Evolutionary conservation across 2,329 filamentous ascomycete species (phyloP).

Genomic region (Ophiostoma angusticollis): DNA sequence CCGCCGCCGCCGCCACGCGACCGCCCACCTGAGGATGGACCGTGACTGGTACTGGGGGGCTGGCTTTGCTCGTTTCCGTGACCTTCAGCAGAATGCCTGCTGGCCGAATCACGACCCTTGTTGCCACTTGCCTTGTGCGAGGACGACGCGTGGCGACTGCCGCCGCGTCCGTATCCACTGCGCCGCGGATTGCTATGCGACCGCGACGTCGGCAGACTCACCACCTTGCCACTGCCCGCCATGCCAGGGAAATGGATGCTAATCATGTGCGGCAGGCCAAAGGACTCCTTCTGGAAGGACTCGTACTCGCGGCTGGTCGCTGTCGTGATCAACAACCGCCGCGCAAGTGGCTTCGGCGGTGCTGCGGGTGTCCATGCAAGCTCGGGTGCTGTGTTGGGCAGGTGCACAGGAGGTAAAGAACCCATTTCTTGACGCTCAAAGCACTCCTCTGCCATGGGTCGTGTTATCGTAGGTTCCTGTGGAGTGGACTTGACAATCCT

Average conservation of each 20-base stretch:
- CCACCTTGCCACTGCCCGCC: slow-evolving; percentile 22
- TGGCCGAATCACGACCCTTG: slow-evolving; percentile 8
- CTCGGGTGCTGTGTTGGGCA: slow-evolving; percentile 51
- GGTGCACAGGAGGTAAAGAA: slow-evolving; percentile 55
- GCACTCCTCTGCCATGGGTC: slow-evolving; percentile 63
- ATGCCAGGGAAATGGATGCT: slow-evolving; percentile 35
- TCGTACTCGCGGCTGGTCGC: slow-evolving; percentile 24
- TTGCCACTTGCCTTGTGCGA: slow-evolving; percentile 2
- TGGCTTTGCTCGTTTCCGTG: slow-evolving; percentile 8
- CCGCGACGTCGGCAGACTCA: slow-evolving; percentile 20
- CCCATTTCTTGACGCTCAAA: slow-evolving; percentile 74
- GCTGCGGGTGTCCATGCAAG: slow-evolving; percentile 49
- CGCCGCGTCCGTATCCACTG: slow-evolving; percentile 7
- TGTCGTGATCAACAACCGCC: slow-evolving; percentile 34
- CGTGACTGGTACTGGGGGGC: background rate
- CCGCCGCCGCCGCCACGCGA: slow-evolving; percentile 6
- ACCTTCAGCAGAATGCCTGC: slow-evolving; percentile 9
- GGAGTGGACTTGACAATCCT: slow-evolving; percentile 30
- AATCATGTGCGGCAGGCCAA: slow-evolving; percentile 26
- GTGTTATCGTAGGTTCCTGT: slow-evolving; percentile 39
- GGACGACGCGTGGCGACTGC: slow-evolving; percentile 7
- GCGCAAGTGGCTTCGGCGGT: slow-evolving; percentile 41
- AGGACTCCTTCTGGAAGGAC: slow-evolving; percentile 25
- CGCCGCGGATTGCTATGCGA: slow-evolving; percentile 14
- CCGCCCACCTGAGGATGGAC: slow-evolving; percentile 6